A percentile compares a stretch with the other conserved stretches of the same genome.
Evolutionary conservation across 1,284 basidiomycete genomes (phyloP).

Genomic region (Paramarasmius palmivorus): DNA sequence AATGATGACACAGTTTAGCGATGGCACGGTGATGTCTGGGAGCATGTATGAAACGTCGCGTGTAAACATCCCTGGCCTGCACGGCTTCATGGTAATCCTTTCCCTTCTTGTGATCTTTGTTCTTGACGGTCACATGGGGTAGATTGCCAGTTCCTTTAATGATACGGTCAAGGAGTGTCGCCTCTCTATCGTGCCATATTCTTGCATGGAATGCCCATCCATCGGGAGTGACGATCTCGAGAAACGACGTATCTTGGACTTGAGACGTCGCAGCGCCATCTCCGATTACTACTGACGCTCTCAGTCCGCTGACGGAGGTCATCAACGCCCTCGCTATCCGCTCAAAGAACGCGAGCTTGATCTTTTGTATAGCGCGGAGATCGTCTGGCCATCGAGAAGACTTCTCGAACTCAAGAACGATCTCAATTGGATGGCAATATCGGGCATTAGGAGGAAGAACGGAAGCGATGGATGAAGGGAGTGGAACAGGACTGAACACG

Average conservation of each 20-base stretch:
- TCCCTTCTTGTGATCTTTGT: conserved; percentile 39
- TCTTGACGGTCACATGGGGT: conserved; percentile 38
- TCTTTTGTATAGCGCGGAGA: conserved; percentile 88
- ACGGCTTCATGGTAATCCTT: conserved; percentile 57
- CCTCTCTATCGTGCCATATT: conserved; percentile 90
- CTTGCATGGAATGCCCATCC: conserved; percentile 88
- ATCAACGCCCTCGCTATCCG: conserved; percentile 68
- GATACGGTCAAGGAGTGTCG: conserved; percentile 75
- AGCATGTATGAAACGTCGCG: conserved; percentile 71
- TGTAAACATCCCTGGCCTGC: conserved; percentile 67
- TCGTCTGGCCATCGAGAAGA: conserved; percentile 97
- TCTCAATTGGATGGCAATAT: conserved; percentile 69
- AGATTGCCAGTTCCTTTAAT: conserved; percentile 42
- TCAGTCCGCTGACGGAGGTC: conserved; percentile 49
- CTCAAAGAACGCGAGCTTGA: conserved; percentile 93
- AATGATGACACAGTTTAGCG: conserved; percentile 78
- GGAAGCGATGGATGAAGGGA: conserved; percentile 43
- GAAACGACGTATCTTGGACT: conserved; percentile 68
- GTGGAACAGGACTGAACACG: conserved; percentile 72
- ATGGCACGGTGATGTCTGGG: conserved; percentile 88
- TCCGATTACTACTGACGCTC: conserved; percentile 60
- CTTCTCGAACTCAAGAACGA: conserved; percentile 87
- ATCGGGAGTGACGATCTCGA: conserved; percentile 80
- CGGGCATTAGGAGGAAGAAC: conserved; percentile 57
- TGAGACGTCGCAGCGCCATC: conserved; percentile 48